Percentiles rank a stretch among this genome's conserved stretches.
Evolutionary conservation across 1,284 basidiomycete species (phyloP).

Genomic region (Tremellales sp.): DNA sequence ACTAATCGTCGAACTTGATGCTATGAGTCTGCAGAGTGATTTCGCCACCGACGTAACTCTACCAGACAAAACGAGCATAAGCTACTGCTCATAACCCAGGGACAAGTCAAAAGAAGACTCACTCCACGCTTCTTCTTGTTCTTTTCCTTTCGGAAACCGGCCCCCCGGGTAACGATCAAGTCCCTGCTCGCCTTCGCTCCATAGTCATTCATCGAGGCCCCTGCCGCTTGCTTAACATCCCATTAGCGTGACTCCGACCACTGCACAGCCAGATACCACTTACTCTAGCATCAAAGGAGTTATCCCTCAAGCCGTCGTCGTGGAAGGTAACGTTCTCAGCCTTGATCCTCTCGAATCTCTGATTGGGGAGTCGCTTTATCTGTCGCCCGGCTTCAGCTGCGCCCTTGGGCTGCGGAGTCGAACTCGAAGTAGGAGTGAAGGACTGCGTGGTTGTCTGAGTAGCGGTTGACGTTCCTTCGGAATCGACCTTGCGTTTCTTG

Average conservation of each 20-base stretch:
- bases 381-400: constrained; percentile 12
- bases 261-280: constrained; percentile 19
- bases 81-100: not conserved
- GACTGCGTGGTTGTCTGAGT: constrained; percentile 14
- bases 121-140: constrained; percentile 96
- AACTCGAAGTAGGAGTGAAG: constrained; percentile 12
- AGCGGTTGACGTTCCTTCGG: constrained; percentile 24
- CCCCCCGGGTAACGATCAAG: constrained; percentile 87
- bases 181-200: constrained; percentile 81
- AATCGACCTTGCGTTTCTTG: constrained; percentile 37
- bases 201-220: constrained; percentile 66
- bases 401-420: constrained; percentile 6
- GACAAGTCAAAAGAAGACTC: constrained; percentile 15
- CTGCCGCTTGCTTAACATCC: constrained; percentile 53
- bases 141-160: constrained; percentile 96
- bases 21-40: constrained; percentile 83
- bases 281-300: constrained; percentile 78
- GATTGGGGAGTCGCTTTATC: constrained; percentile 36
- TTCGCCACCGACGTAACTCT: constrained; percentile 80
- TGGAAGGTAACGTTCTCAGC: constrained; percentile 58
- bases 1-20: constrained; percentile 68
- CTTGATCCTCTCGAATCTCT: constrained; percentile 80
- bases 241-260: constrained; percentile 3
- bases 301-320: constrained; percentile 66
- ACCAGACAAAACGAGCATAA: not conserved